Evolutionary conservation across 2,329 filamentous ascomycete species (phyloP).

Genomic region (Raffaelea deltoideospora): DNA sequence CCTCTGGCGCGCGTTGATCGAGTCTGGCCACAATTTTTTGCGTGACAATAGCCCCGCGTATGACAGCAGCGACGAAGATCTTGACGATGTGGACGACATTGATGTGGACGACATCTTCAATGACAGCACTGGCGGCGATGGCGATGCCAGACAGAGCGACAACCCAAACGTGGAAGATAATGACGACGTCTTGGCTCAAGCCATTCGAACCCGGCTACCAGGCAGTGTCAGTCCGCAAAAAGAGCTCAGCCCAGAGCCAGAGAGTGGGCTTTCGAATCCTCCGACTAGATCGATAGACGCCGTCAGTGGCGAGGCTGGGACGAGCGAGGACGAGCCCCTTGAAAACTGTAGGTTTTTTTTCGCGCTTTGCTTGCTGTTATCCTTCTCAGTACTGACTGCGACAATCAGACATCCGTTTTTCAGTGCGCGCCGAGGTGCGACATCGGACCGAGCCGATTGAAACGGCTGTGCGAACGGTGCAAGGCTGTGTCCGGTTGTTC

Average conservation of each 20-base stretch:
- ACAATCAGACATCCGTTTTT: slow-evolving; percentile 71
- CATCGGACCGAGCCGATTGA: slow-evolving; percentile 78
- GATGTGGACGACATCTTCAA: not conserved
- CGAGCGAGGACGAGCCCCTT: too few species aligned
- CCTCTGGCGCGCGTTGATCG: too few species aligned
- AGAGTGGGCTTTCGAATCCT: slow-evolving; percentile 21
- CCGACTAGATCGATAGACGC: too few species aligned
- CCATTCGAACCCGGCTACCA: slow-evolving; percentile 39
- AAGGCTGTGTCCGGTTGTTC: slow-evolving; percentile 40
- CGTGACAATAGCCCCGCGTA: slow-evolving; percentile 19
- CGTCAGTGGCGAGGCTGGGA: too few species aligned
- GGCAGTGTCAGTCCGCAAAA: slow-evolving; percentile 42
- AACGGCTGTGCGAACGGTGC: slow-evolving; percentile 49
- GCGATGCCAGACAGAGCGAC: slow-evolving; percentile 7
- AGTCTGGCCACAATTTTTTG: too few species aligned
- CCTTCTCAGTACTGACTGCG: slow-evolving; percentile 3
- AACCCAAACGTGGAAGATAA: slow-evolving; percentile 15
- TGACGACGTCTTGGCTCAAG: slow-evolving; percentile 32
- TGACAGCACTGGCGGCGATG: slow-evolving; percentile 9
- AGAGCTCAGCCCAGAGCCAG: slow-evolving; percentile 31
- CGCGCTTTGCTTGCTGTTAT: not conserved
- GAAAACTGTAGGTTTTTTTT: slow-evolving; percentile 33
- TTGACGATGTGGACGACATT: slow-evolving; percentile 13
- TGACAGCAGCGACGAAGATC: slow-evolving; percentile 18
- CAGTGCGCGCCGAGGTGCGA: slow-evolving; percentile 73